phyloP scores from a whole-genome alignment of 345 rosid species.

The Syzygium aromaticum region DNA sequence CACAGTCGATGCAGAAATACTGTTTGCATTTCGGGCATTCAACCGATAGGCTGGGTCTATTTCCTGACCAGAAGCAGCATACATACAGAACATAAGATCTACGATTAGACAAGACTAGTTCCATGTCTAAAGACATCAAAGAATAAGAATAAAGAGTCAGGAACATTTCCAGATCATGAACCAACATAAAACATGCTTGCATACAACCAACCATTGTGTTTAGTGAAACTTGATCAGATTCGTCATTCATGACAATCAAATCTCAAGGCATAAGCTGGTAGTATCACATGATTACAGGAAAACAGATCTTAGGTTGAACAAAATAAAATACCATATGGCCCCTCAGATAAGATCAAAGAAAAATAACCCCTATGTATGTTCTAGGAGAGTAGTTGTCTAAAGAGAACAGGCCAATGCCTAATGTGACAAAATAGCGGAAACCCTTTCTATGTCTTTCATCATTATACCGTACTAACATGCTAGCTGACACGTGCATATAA shows the following conservation, averaged over 20 bases:
- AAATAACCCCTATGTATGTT: background rate
- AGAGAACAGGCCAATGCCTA: background rate
- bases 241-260: background rate
- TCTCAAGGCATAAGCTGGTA: background rate
- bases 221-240: background rate
- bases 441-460: background rate
- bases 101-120: background rate
- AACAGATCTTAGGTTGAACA: background rate
- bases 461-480: background rate
- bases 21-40: conserved; percentile 64
- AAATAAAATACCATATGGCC: background rate
- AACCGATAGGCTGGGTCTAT: conserved; percentile 39
- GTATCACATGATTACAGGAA: background rate
- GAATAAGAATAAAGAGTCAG: background rate
- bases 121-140: background rate
- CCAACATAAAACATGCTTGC: background rate
- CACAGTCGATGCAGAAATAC: conserved; percentile 83
- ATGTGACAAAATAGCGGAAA: background rate
- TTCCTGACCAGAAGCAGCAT: conserved; percentile 33
- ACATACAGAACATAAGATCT: background rate
- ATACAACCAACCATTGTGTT: background rate
- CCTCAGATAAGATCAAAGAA: background rate
- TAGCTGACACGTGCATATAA: background rate
- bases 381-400: background rate
- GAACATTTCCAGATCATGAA: background rate